Evolutionary conservation across 108 stramenopile species (phyloP), one percentile per base, ranked within the genome.

Genomic region (Skeletonema menzelii): DNA sequence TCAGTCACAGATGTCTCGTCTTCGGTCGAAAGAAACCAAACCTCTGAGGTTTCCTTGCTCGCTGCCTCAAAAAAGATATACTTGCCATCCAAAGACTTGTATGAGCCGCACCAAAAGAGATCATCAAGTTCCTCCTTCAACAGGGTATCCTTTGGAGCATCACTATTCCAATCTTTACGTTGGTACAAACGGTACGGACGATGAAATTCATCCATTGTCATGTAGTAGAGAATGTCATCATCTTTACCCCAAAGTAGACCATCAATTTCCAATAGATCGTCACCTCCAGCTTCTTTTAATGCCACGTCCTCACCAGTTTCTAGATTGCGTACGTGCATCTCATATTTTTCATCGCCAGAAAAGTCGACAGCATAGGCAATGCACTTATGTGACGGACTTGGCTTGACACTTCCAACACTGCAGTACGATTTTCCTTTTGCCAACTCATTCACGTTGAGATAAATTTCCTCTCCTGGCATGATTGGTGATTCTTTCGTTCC

Each of bases 351-450:
- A 44, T 84, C 91, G 10, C 98, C 98, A 5, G 62, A 85, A 61
- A 67, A 85, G 73, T 98, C 98, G 15, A 96, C 86, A 12, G 95
- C 67, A 76, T 98, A 99, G 27, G 95, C 99, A 31, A 98, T 71
- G 20, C 88, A 69, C 42, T 64, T 56, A 59, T 80, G 79, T 31
- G 79, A 77, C 5, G 97, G 97, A 11, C 90, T 91, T 17, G 83
- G 62, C n/a, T 69, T 68, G 22, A 88, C 75, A 2, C 73, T 67
- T n/a, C 93, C 96, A 26, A 93, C 70, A 34, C 92, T 86, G 74
- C 95, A 94, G 70, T 97, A 96, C 0, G 77, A 37, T 57, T 91
- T 85, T 8, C 88, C 89, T 68, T 88, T 77, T 27, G 95, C 93
- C 72, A 97, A 55, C 3, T 57, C 65, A 42, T 98, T 98, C 46